Percentiles rank a stretch among this genome's conserved stretches.
Evolutionary conservation across 805 yeast genomes (phyloP).

Genomic region (Komagataella kurtzmanii): DNA sequence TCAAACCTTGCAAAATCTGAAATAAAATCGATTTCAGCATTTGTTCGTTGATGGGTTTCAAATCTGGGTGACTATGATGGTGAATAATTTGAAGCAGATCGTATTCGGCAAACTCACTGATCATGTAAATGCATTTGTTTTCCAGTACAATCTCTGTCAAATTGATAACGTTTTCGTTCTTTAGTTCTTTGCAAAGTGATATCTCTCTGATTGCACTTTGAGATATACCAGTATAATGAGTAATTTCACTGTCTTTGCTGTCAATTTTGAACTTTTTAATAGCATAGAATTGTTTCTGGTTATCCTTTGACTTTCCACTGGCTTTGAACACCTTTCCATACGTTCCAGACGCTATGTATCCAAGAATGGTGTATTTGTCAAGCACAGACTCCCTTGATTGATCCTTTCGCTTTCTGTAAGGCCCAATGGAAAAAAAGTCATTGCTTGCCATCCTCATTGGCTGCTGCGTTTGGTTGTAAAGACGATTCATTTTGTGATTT

Average conservation of each 20-base stretch:
- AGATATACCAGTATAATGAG: constrained; percentile 88
- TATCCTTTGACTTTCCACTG: constrained; percentile 23
- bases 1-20: constrained; percentile 88
- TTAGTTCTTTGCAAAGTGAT: constrained; percentile 83
- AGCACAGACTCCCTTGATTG: constrained; percentile 56
- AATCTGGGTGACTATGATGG: constrained; percentile 83
- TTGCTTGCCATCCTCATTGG: constrained; percentile 43
- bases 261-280: constrained; percentile 94
- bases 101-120: constrained; percentile 93
- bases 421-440: constrained; percentile 39
- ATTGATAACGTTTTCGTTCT: constrained; percentile 66
- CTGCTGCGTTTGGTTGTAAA: constrained; percentile 23
- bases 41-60: constrained; percentile 61
- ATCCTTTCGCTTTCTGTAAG: constrained; percentile 55
- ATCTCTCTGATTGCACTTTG: constrained; percentile 95
- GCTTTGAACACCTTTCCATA: constrained; percentile 95
- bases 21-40: constrained; percentile 77
- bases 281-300: constrained; percentile 40
- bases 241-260: constrained; percentile 69
- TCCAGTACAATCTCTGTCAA: constrained; percentile 78
- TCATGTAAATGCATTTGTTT: constrained; percentile 84
- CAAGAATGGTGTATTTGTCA: constrained; percentile 77
- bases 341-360: constrained; percentile 97
- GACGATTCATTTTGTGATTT: constrained; percentile 21
- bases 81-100: constrained; percentile 91